phyloP scores from a whole-genome alignment of 495 filamentous ascomycete genomes.

The Trichoderma gamsii region DNA sequence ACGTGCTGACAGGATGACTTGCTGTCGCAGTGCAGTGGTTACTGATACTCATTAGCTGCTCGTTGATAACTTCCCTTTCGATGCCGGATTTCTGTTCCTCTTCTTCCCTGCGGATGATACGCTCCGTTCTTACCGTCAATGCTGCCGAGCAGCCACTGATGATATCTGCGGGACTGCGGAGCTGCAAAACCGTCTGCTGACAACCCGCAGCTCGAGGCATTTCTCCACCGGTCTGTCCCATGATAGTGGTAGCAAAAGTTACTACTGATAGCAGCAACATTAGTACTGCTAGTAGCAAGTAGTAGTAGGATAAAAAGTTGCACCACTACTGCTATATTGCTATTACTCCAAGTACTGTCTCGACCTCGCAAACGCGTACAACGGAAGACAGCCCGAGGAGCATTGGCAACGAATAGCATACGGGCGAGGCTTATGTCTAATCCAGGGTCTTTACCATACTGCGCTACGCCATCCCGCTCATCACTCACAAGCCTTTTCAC shows the following conservation, averaged over 20 bases:
- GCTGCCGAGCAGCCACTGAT: not conserved
- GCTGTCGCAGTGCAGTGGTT: too few species aligned
- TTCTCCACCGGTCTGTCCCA: not conserved
- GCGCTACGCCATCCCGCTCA: not conserved
- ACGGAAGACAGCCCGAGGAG: too few species aligned
- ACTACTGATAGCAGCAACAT: not conserved
- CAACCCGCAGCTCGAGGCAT: not conserved
- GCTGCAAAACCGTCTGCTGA: conserved; percentile 10
- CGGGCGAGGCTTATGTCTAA: not conserved
- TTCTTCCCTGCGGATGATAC: conserved; percentile 5
- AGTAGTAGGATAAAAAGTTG: too few species aligned
- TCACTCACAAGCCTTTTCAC: not conserved
- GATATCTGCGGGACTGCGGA: conserved; percentile 1
- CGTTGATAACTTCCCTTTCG: not conserved
- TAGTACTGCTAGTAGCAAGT: not conserved
- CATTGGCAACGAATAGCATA: too few species aligned
- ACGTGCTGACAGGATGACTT: too few species aligned
- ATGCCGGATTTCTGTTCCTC: not conserved
- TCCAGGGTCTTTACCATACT: not conserved
- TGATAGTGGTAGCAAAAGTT: not conserved
- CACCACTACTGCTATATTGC: too few species aligned
- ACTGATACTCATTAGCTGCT: too few species aligned
- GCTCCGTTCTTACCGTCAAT: not conserved
- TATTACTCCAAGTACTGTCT: too few species aligned
- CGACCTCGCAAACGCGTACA: too few species aligned